These are phyloP conservation scores for Phialophora verrucosa DNA, from an alignment of 2,329 filamentous ascomycete species.

Conservation along the genomic window DNA sequence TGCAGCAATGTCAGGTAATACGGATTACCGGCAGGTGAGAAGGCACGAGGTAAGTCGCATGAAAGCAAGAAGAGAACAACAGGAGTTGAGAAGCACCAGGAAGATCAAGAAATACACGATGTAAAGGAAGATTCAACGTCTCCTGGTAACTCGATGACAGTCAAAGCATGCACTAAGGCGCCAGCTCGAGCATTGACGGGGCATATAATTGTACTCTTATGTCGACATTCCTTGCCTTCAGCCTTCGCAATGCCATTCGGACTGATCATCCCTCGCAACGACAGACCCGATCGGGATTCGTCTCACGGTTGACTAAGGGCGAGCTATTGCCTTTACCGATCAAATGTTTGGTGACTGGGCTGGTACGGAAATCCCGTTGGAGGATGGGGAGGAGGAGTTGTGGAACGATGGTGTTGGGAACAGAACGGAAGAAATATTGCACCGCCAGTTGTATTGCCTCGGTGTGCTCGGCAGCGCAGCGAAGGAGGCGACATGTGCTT, in stretches of 20 bases:
- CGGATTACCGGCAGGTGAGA: neutral
- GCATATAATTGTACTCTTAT: neutral
- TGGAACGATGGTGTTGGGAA: neutral
- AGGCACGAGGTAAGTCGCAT: neutral
- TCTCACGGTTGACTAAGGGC: neutral
- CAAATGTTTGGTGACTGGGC: neutral
- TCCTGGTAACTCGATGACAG: neutral
- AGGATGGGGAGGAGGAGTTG: neutral
- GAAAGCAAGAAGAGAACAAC: neutral
- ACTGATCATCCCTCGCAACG: neutral
- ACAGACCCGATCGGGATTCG: neutral
- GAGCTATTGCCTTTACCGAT: conserved; percentile 1
- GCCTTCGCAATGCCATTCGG: neutral
- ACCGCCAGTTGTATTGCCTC: conserved; percentile 4
- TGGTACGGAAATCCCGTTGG: neutral
- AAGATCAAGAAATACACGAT: neutral
- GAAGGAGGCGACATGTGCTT: neutral
- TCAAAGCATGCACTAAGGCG: neutral
- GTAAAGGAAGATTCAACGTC: neutral
- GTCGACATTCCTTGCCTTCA: neutral
- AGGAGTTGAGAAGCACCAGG: neutral
- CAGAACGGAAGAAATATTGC: conserved; percentile 6
- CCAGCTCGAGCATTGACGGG: neutral
- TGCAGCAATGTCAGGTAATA: conserved; percentile 2
- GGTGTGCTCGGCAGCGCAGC: neutral